Conservation (phyloP, 495 filamentous ascomycete genomes). For the Rostrohypoxylon terebratum region DNA sequence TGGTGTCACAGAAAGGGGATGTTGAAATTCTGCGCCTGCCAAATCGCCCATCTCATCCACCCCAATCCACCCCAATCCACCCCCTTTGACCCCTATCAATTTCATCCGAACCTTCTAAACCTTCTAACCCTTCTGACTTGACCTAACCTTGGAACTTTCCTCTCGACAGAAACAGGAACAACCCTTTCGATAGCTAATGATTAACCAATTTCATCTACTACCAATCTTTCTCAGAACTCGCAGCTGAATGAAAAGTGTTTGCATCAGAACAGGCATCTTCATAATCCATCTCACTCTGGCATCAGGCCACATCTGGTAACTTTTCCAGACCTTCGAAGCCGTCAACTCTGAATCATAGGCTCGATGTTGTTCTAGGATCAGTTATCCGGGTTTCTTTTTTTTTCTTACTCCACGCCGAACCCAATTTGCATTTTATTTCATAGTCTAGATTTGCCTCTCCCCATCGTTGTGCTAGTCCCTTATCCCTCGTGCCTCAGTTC, state of each 20-base stretch:
- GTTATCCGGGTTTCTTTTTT: constrained; percentile 33
- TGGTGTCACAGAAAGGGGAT: background rate
- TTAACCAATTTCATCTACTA: background rate
- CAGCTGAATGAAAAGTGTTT: background rate
- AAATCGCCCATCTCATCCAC: background rate
- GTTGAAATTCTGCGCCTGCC: background rate
- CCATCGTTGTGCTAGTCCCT: constrained; percentile 7
- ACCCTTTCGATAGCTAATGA: constrained; percentile 6
- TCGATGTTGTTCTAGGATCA: constrained; percentile 35
- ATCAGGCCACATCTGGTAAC: constrained; percentile 30
- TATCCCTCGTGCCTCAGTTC: background rate
- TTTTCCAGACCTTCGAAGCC: constrained; percentile 31
- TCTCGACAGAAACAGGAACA: constrained; percentile 2
- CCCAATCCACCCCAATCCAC: no score
- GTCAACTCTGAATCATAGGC: constrained; percentile 8
- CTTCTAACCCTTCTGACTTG: background rate
- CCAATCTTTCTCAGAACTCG: background rate
- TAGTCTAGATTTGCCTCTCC: constrained; percentile 35
- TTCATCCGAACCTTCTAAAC: background rate
- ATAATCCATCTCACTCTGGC: constrained; percentile 21
- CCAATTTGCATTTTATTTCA: constrained; percentile 47
- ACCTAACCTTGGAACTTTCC: no score
- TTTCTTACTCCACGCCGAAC: constrained; percentile 34
- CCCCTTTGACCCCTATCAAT: background rate
- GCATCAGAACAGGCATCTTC: constrained; percentile 10